Percentiles rank a stretch among this genome's conserved stretches.
phyloP scores from a whole-genome alignment of 371 early-diverging fungal genomes.

The Apophysomyces elegans region DNA sequence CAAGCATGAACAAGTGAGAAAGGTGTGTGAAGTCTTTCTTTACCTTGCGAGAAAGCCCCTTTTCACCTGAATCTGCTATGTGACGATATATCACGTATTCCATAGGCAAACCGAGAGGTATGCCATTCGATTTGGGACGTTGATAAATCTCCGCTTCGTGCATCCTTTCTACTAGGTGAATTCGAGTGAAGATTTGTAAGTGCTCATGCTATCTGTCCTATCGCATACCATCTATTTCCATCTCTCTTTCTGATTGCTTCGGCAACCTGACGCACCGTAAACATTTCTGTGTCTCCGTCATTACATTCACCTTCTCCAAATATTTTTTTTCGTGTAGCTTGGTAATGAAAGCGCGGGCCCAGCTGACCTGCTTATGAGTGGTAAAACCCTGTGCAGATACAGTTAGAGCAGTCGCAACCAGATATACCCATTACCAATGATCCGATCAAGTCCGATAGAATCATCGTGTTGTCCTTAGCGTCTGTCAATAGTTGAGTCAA shows the following conservation, averaged over 20 bases:
- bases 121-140: not conserved
- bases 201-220: not conserved
- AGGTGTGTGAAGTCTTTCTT: not conserved
- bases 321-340: slow-evolving; percentile 14
- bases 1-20: not conserved
- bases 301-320: slow-evolving; percentile 18
- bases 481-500: not conserved
- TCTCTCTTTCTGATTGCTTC: not conserved
- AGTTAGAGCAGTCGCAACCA: not conserved
- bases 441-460: slow-evolving; percentile 8
- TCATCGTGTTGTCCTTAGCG: slow-evolving; percentile 14
- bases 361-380: slow-evolving; percentile 15
- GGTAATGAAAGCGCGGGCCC: slow-evolving; percentile 14
- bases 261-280: slow-evolving; percentile 5
- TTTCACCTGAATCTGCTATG: not conserved
- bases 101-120: not conserved
- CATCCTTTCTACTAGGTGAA: not conserved
- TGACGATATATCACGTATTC: not conserved
- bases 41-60: slow-evolving; percentile 20
- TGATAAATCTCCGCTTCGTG: not conserved
- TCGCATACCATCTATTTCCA: not conserved
- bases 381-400: slow-evolving; percentile 10
- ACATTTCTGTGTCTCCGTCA: not conserved
- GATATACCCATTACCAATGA: not conserved
- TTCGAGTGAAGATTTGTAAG: too few relatives aligned